A percentile compares a stretch with the other conserved stretches of the same genome.
phyloP scores from a whole-genome alignment of 1,139 yeast species.

The Saccharomyces hybrid region DNA sequence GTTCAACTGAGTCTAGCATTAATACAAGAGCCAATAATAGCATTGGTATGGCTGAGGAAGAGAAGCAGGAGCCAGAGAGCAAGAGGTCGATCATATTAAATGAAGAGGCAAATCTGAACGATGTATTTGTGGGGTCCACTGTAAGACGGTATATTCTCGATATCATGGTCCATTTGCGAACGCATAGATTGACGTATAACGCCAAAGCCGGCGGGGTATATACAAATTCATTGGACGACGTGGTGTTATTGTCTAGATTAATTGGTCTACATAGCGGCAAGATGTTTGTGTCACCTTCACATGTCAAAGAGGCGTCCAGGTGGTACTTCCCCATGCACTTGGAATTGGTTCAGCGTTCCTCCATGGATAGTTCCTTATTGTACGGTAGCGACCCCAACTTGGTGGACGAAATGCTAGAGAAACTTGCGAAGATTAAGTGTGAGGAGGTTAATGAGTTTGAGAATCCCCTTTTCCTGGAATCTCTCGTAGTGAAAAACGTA shows the following conservation, averaged over 20 bases:
- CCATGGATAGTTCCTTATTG: constrained; percentile 23
- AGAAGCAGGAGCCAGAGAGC: background rate
- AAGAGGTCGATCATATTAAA: background rate
- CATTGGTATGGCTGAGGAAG: background rate
- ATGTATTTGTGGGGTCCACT: constrained; percentile 18
- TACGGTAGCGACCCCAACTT: constrained; percentile 27
- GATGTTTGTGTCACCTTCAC: constrained; percentile 24
- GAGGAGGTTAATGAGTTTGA: constrained; percentile 13
- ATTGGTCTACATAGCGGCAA: constrained; percentile 14
- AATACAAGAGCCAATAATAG: background rate
- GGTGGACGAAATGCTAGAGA: constrained; percentile 23
- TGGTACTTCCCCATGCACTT: constrained; percentile 31
- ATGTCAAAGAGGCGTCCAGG: constrained; percentile 22
- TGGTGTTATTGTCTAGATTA: constrained; percentile 20
- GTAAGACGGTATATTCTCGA: constrained; percentile 29
- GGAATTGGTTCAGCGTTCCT: constrained; percentile 16
- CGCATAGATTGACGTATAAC: constrained; percentile 27
- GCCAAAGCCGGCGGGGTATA: constrained; percentile 30
- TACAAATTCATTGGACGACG: constrained; percentile 20
- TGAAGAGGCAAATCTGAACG: constrained; percentile 3
- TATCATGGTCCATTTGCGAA: constrained; percentile 28
- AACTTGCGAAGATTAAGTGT: constrained; percentile 16
- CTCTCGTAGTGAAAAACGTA: constrained; percentile 25
- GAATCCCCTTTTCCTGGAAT: constrained; percentile 26
- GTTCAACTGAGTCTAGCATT: background rate